These are phyloP conservation scores for Spinacia oleracea DNA, from an alignment of 179 eudicot species.

Conservation along the genomic window DNA sequence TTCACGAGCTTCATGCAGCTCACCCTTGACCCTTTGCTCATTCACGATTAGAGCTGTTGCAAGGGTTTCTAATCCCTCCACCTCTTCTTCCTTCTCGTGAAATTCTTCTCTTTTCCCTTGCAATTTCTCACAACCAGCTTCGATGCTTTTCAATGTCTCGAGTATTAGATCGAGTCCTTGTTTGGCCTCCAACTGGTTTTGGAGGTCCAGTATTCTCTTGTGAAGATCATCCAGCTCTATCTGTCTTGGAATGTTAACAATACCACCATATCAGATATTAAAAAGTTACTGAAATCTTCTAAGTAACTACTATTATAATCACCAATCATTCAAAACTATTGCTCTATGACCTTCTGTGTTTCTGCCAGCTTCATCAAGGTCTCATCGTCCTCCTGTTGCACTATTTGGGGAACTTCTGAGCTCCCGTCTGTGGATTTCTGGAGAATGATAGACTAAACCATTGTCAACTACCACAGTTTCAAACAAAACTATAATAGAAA, in stretches of 20 bases:
- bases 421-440: background rate
- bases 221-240: conserved; percentile 52
- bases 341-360: background rate
- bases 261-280: background rate
- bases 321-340: too few species aligned
- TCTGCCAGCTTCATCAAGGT: background rate
- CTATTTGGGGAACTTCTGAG: background rate
- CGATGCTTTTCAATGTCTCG: conserved; percentile 49
- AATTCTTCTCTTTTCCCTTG: background rate
- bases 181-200: conserved; percentile 48
- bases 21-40: background rate
- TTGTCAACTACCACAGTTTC: background rate
- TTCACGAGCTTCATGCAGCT: conserved; percentile 17
- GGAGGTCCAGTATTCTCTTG: conserved; percentile 42
- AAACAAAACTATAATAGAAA: background rate
- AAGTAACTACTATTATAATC: background rate
- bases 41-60: background rate
- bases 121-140: conserved; percentile 40
- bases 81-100: conserved; percentile 1
- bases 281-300: background rate
- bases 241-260: conserved; percentile 32
- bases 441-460: background rate
- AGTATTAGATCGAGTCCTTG: conserved; percentile 57
- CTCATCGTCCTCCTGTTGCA: background rate
- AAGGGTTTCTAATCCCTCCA: background rate